These are phyloP conservation scores for Sextonia rubra DNA, from an alignment of 164 flowering plant genomes.

Conservation along the genomic window DNA sequence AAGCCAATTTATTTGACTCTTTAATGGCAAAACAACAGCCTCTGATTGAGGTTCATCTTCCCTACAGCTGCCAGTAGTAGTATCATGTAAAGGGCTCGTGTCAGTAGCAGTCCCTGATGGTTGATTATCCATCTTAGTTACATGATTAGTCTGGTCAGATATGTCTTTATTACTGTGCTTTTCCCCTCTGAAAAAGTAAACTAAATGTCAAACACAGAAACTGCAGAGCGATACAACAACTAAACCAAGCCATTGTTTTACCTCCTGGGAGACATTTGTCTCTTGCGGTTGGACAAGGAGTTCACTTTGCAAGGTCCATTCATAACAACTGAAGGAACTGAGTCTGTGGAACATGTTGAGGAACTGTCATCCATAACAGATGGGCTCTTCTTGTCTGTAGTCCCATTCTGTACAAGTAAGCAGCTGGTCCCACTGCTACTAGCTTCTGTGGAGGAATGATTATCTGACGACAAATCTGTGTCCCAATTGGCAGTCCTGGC, in stretches of 20 bases:
- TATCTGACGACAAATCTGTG: conserved; percentile 69
- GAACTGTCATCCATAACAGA: conserved; percentile 88
- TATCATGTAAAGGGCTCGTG: conserved; percentile 31
- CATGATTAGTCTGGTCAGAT: conserved; percentile 29
- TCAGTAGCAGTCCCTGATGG: conserved; percentile 36
- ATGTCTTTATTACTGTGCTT: conserved; percentile 38
- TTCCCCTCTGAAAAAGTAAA: conserved; percentile 47
- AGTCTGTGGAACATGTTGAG: conserved; percentile 93
- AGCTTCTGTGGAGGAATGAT: conserved; percentile 56
- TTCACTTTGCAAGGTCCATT: conserved; percentile 57
- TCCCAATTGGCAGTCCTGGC: conserved; percentile 75
- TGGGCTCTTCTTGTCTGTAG: conserved; percentile 43
- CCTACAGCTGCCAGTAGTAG: conserved; percentile 30
- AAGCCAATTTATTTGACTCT: conserved; percentile 35
- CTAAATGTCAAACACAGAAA: neutral
- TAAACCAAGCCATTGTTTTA: conserved; percentile 12
- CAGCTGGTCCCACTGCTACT: conserved; percentile 36
- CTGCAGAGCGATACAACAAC: neutral
- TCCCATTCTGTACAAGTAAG: conserved; percentile 54
- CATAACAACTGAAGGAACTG: conserved; percentile 66
- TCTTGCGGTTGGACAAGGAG: conserved; percentile 31
- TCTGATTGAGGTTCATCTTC: conserved; percentile 41
- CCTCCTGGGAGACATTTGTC: conserved; percentile 68
- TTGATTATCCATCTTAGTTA: conserved; percentile 38
- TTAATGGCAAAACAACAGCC: conserved; percentile 27